phyloP scores from a whole-genome alignment of 225 moss, liverwort and hornwort species.

The Sphagnum contortum region DNA sequence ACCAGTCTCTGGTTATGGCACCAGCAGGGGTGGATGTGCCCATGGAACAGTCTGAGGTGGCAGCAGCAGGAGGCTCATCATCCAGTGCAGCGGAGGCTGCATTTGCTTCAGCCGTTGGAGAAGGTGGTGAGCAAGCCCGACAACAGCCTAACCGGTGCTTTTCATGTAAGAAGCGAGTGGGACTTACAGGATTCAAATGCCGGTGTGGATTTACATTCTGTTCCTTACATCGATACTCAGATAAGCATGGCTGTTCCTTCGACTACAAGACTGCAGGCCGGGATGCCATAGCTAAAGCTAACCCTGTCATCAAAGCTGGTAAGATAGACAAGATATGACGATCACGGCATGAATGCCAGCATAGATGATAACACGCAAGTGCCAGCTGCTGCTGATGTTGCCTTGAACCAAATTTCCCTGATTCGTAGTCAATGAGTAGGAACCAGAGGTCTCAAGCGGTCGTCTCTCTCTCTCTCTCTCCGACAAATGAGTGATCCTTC shows the following conservation, averaged over 20 bases:
- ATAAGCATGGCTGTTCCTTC: conserved; percentile 6
- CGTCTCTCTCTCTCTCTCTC: too few species aligned
- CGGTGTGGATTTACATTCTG: conserved; percentile 7
- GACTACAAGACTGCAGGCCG: conserved; percentile 7
- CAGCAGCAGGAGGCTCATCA: not conserved
- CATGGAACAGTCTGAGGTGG: not conserved
- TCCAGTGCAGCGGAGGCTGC: not conserved
- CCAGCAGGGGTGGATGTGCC: not conserved
- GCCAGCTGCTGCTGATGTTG: too few species aligned
- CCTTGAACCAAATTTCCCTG: too few species aligned
- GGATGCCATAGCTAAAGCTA: conserved; percentile 12
- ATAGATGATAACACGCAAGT: too few species aligned
- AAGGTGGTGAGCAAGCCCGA: too few species aligned
- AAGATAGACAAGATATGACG: conserved; percentile 10
- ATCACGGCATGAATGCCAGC: too few species aligned
- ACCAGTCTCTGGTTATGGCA: not conserved
- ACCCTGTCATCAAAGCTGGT: conserved; percentile 8
- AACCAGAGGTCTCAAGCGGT: too few species aligned
- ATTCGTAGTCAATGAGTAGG: too few species aligned
- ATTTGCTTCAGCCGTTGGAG: too few species aligned
- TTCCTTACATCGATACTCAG: conserved; percentile 7
- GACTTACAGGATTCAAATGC: conserved; percentile 9
- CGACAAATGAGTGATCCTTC: too few species aligned
- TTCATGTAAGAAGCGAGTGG: conserved; percentile 8
- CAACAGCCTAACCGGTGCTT: conserved; percentile 3